A percentile compares a stretch with the other conserved stretches of the same genome.
Conservation (phyloP, 108 stramenopile species). For the Cyclotella distinguenda region DNA sequence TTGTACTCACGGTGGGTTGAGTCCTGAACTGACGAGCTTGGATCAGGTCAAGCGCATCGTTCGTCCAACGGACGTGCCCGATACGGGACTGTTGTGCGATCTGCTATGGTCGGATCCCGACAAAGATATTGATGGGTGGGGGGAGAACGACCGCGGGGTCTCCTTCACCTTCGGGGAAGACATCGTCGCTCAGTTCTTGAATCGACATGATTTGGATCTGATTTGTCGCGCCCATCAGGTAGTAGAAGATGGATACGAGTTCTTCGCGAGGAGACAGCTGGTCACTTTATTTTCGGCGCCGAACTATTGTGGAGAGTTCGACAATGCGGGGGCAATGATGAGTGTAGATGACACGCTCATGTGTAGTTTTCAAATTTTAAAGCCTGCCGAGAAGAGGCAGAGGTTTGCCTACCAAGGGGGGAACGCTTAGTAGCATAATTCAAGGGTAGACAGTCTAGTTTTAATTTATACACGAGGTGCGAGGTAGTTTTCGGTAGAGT, state of each 20-base stretch:
- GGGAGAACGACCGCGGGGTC: constrained; percentile 99
- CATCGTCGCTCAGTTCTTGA: constrained; percentile 96
- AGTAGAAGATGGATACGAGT: constrained; percentile 99
- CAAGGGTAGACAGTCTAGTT: no score
- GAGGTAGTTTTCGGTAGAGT: background rate
- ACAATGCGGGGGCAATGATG: constrained; percentile 99
- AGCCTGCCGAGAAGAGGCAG: constrained; percentile 99
- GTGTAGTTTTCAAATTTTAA: constrained; percentile 99
- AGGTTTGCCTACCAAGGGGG: constrained; percentile 89
- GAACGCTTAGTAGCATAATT: constrained; percentile 15
- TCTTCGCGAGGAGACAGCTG: constrained; percentile 98
- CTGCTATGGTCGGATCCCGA: constrained; percentile 99
- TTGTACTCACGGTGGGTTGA: constrained; percentile 98
- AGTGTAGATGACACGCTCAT: constrained; percentile 99
- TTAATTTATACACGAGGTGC: no score
- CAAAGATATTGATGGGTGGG: constrained; percentile 99
- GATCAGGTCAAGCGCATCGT: constrained; percentile 98
- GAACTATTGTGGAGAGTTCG: constrained; percentile 99
- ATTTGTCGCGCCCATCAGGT: constrained; percentile 99
- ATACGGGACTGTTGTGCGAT: constrained; percentile 99
- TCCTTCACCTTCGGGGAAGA: constrained; percentile 99
- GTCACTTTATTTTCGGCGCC: constrained; percentile 99
- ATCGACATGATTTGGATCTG: constrained; percentile 97
- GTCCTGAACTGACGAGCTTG: constrained; percentile 94
- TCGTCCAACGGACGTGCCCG: constrained; percentile 97